Evolutionary conservation across 768 basidiomycete species (phyloP).

Genomic region (Russula abietina): DNA sequence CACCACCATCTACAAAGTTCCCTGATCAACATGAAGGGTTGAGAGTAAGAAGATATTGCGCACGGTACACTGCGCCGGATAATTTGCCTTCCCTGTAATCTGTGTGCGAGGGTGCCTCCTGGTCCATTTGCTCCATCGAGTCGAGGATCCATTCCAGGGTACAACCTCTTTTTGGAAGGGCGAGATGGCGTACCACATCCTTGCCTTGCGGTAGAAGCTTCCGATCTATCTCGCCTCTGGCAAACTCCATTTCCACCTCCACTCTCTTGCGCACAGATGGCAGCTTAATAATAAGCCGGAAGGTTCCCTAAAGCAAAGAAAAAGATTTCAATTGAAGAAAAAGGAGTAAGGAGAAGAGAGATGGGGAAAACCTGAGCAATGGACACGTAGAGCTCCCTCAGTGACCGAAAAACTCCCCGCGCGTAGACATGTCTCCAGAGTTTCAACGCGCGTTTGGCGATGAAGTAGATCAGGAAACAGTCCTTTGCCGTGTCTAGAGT

Average conservation of each 20-base stretch:
- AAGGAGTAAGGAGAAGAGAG: constrained; percentile 21
- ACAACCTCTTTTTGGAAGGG: constrained; percentile 59
- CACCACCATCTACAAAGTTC: constrained; percentile 62
- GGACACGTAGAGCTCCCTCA: constrained; percentile 49
- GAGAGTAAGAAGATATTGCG: constrained; percentile 28
- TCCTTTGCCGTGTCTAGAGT: constrained; percentile 47
- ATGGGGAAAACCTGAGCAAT: constrained; percentile 41
- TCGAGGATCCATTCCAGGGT: constrained; percentile 65
- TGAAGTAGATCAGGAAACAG: constrained; percentile 51
- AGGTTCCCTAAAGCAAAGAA: constrained; percentile 38
- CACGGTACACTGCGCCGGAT: constrained; percentile 84
- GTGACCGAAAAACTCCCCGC: constrained; percentile 46
- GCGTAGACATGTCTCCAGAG: constrained; percentile 58
- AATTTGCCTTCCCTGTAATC: constrained; percentile 70
- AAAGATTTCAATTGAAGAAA: not conserved
- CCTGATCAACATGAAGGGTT: not conserved
- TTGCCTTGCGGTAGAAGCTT: constrained; percentile 61
- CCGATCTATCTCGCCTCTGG: constrained; percentile 57
- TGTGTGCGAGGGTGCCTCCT: constrained; percentile 39
- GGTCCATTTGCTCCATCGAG: constrained; percentile 80
- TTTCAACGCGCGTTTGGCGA: constrained; percentile 47
- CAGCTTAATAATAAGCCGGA: constrained; percentile 54
- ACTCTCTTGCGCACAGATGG: constrained; percentile 59
- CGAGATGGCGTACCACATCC: constrained; percentile 56
- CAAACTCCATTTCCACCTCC: constrained; percentile 55